These are phyloP conservation scores for Phytophthora niederhauseri DNA, from an alignment of 352 stramenopile genomes.

Conservation along the genomic window DNA sequence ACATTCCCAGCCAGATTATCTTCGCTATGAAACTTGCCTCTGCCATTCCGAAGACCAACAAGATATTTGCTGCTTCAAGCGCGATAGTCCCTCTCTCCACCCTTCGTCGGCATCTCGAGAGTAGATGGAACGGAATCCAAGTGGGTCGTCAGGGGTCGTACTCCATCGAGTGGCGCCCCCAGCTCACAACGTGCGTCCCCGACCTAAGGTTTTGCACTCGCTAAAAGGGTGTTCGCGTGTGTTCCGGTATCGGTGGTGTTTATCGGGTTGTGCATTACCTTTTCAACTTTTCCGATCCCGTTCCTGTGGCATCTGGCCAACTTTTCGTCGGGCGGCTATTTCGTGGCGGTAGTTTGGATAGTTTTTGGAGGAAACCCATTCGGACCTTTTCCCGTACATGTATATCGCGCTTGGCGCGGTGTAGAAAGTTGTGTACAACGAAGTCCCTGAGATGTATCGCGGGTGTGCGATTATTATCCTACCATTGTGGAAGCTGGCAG, in stretches of 20 bases:
- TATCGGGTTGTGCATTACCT: not conserved
- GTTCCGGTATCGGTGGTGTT: not conserved
- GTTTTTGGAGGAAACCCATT: slow-evolving; percentile 1
- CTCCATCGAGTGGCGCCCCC: not conserved
- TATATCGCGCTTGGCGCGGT: not conserved
- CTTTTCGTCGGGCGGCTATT: not conserved
- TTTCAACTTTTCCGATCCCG: not conserved
- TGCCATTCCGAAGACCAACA: too few relatives aligned
- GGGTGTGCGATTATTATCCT: not conserved
- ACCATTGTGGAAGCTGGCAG: not conserved
- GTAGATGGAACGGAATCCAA: not conserved
- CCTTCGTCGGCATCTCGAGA: not conserved
- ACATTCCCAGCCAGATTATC: too few relatives aligned
- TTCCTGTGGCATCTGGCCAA: slow-evolving; percentile 2
- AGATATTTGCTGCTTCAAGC: not conserved
- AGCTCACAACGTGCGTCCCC: not conserved
- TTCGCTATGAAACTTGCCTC: too few relatives aligned
- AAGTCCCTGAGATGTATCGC: not conserved
- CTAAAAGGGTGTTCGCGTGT: not conserved
- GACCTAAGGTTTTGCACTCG: not conserved
- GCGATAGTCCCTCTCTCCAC: not conserved
- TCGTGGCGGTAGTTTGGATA: not conserved
- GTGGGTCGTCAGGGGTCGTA: not conserved
- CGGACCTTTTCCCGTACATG: slow-evolving; percentile 1
- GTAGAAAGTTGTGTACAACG: not conserved